Evolutionary conservation across 1,284 basidiomycete genomes (phyloP).

Genomic region (Sphaerobolus stellatus): DNA sequence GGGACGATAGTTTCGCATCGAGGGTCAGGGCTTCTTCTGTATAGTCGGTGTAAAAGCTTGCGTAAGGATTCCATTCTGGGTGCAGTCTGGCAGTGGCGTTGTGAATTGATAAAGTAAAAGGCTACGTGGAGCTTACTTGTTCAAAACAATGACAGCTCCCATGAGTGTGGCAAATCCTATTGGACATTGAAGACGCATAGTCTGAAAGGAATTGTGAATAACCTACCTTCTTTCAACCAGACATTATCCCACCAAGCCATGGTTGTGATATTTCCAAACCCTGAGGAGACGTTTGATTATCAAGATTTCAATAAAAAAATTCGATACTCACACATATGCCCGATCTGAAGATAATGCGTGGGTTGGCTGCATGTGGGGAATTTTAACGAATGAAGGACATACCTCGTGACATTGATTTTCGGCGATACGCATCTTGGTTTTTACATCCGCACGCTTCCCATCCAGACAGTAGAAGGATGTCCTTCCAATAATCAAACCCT

Average conservation of each 20-base stretch:
- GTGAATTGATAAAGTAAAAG: slow-evolving; percentile 15
- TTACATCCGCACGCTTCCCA: slow-evolving; percentile 70
- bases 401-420: slow-evolving; percentile 84
- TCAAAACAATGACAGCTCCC: slow-evolving; percentile 89
- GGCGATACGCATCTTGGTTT: slow-evolving; percentile 79
- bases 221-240: slow-evolving; percentile 75
- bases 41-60: slow-evolving; percentile 63
- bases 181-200: background rate
- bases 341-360: background rate
- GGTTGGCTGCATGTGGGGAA: background rate
- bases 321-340: slow-evolving; percentile 1
- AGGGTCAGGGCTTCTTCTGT: slow-evolving; percentile 71
- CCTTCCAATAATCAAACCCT: slow-evolving; percentile 89
- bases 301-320: background rate
- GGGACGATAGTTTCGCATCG: slow-evolving; percentile 89
- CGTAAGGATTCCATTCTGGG: slow-evolving; percentile 76
- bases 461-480: slow-evolving; percentile 85
- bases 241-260: slow-evolving; percentile 95
- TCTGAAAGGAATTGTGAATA: background rate
- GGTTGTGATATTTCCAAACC: slow-evolving; percentile 90
- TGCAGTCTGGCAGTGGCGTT: slow-evolving; percentile 49
- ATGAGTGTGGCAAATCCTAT: slow-evolving; percentile 45
- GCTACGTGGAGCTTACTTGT: slow-evolving; percentile 40
- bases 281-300: slow-evolving; percentile 28
- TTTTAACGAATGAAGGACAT: background rate